Percentiles rank a stretch among this genome's conserved stretches.
phyloP scores from a whole-genome alignment of 1,284 basidiomycete species.

The Cryptococcus sp. region DNA sequence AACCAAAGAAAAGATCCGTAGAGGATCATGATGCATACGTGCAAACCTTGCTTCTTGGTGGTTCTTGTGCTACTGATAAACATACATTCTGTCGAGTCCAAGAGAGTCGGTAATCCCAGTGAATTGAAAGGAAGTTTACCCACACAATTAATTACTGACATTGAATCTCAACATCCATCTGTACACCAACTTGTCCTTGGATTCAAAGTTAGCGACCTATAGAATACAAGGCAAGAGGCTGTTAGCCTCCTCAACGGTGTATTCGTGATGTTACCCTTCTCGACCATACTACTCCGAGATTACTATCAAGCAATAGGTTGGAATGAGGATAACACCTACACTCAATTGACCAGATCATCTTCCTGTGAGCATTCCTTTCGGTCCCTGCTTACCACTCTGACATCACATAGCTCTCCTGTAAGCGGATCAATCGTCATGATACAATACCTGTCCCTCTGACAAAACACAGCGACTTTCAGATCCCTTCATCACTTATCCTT shows the following conservation, averaged over 20 bases:
- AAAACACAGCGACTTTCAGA: slow-evolving; percentile 32
- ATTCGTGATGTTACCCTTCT: slow-evolving; percentile 53
- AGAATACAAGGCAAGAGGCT: no score
- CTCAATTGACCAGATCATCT: slow-evolving; percentile 82
- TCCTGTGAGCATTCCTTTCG: slow-evolving; percentile 57
- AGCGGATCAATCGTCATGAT: slow-evolving; percentile 20
- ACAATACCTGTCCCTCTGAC: slow-evolving; percentile 7
- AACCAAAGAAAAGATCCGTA: neutral
- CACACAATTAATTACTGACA: no score
- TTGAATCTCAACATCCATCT: no score
- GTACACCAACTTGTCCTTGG: no score
- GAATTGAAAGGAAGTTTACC: no score
- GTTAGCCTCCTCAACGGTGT: no score
- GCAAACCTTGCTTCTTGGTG: neutral
- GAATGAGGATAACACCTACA: slow-evolving; percentile 93
- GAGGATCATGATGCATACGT: neutral
- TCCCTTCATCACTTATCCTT: slow-evolving; percentile 39
- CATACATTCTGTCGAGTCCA: no score
- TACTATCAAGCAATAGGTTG: slow-evolving; percentile 89
- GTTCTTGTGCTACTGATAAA: no score
- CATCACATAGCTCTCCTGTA: slow-evolving; percentile 15
- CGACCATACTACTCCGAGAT: slow-evolving; percentile 77
- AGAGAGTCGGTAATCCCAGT: no score
- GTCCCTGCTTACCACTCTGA: neutral
- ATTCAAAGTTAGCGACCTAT: no score